These are phyloP conservation scores for Erysiphe neolycopersici DNA, from an alignment of 2,329 filamentous ascomycete genomes.

Conservation along the genomic window DNA sequence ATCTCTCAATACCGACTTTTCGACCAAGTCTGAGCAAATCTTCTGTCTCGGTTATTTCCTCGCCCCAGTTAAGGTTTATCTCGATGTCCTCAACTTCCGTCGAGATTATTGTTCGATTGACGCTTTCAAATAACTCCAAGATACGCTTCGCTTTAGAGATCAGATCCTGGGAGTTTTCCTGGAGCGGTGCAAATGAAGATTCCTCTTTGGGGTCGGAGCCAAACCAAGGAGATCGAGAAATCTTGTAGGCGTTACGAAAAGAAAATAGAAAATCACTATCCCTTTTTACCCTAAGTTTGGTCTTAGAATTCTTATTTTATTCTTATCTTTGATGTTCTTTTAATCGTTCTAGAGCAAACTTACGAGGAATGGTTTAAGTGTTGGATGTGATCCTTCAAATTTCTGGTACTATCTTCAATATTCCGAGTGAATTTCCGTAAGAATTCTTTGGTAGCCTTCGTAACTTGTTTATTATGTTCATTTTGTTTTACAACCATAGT, in stretches of 20 bases:
- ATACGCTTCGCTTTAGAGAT: conserved; percentile 3
- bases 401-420: conserved; percentile 3
- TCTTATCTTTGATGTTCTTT: no score
- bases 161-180: conserved; percentile 3
- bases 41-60: conserved; percentile 2
- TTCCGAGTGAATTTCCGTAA: conserved; percentile 1
- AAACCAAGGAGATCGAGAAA: conserved; percentile 4
- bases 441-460: conserved; percentile 4
- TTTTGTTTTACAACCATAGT: conserved; percentile 5
- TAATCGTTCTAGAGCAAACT: not conserved
- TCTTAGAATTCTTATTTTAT: not conserved
- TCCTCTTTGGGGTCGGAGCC: not conserved
- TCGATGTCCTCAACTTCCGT: conserved; percentile 1
- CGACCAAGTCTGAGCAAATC: conserved; percentile 5
- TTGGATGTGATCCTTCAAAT: conserved; percentile 3
- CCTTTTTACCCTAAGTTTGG: not conserved
- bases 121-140: conserved; percentile 4
- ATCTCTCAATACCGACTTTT: conserved; percentile 6
- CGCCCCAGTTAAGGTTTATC: conserved; percentile 4
- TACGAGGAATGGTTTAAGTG: conserved; percentile 1
- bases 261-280: conserved; percentile 5
- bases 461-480: conserved; percentile 6
- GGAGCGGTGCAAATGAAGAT: conserved; percentile 3
- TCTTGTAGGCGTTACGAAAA: conserved; percentile 6
- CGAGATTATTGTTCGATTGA: conserved; percentile 2